Percentiles rank a stretch among this genome's conserved stretches.
Evolutionary conservation across 768 basidiomycete species (phyloP).

Genomic region (Hygrocybe coccinea): DNA sequence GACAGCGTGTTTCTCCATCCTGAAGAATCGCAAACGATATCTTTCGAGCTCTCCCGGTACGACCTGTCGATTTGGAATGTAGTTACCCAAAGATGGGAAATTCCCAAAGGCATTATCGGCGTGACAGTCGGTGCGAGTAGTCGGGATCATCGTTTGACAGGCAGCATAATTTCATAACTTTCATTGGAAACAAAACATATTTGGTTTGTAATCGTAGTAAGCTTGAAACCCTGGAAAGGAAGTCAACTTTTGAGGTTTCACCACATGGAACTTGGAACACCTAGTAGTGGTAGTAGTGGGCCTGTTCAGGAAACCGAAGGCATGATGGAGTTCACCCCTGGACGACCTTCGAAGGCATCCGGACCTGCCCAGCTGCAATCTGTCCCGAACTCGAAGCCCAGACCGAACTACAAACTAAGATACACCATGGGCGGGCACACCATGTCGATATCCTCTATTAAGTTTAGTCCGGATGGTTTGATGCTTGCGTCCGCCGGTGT

Average conservation of each 20-base stretch:
- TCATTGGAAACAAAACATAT: too few species aligned
- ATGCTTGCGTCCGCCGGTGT: conserved; percentile 81
- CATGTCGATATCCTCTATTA: conserved; percentile 75
- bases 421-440: conserved; percentile 78
- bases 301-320: not conserved
- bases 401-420: conserved; percentile 53
- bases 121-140: conserved; percentile 72
- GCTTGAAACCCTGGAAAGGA: too few species aligned
- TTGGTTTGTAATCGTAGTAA: too few species aligned
- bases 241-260: too few species aligned
- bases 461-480: conserved; percentile 83
- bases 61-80: conserved; percentile 77
- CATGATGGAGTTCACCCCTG: not conserved
- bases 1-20: conserved; percentile 48
- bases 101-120: conserved; percentile 58
- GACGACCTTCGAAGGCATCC: too few species aligned
- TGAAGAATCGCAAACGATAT: conserved; percentile 43
- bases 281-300: too few species aligned
- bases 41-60: conserved; percentile 60
- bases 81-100: conserved; percentile 66
- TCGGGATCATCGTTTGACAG: conserved; percentile 51
- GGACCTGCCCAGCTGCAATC: too few species aligned
- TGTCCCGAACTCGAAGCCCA: not conserved
- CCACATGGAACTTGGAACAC: too few species aligned
- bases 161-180: conserved; percentile 30